Evolutionary conservation across 495 filamentous ascomycete genomes (phyloP), one percentile per base, ranked within the genome.

Genomic region (Podospora sp.): DNA sequence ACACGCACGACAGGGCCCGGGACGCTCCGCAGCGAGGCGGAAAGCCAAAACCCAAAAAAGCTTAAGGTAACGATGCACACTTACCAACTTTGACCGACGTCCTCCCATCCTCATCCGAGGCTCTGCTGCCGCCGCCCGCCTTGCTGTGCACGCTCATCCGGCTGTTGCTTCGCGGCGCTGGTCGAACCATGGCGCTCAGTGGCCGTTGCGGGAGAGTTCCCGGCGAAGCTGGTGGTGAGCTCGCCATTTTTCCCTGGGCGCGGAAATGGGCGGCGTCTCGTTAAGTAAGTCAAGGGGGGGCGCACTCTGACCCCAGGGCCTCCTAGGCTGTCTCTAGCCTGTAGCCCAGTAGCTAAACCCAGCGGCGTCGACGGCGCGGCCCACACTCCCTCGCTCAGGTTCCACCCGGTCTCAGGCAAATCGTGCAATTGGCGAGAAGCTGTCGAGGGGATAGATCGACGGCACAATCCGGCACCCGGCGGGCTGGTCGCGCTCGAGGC

Each of bases 81-180:
- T 75, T 86, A 99, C 95, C 95, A 78, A 99, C 95, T 96, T 93
- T 97, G 76, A 99, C 95, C n/a, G 95, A 91, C 33, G 95, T 97
- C 79, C 90, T 94, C 51, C 86, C 85, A 83, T 97, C 95, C 72
- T 99, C 95, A 75, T 97, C 95, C 1, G 94, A 97, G 27, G 90
- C 90, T 74, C 94, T 86, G 79, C 92, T 97, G 66, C 91, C 90
- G 72, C 87, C 89, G 57, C 89, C 91, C 49, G 84, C 83, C 78
- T 88, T 92, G 76, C 92, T 93, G 74, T 87, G 88, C 82, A 91
- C 89, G 76, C 93, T 97, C 86, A 97, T 83, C 68, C 95, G 92
- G 84, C 94, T 97, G 71, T 84, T 90, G 77, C 92, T 96, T 70
- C 93, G 84, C 60, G 81, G 79, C 50, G 89, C 85, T 55, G 92